Evolutionary conservation across 352 stramenopile genomes (phyloP).

Genomic region (Phytophthora pisi): DNA sequence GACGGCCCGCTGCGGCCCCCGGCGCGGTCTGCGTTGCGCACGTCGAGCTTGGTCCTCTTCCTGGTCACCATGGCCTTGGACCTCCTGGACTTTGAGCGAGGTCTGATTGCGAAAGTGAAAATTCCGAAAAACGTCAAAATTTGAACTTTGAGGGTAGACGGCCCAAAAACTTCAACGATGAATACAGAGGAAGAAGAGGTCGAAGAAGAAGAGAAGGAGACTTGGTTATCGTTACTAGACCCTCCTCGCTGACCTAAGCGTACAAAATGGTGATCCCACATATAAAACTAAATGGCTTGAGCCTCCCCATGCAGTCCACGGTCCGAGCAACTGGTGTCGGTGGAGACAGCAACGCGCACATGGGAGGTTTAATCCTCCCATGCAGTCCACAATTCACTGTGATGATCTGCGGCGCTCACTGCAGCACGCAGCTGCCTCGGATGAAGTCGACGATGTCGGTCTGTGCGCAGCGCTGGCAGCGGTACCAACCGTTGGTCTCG

Average conservation of each 20-base stretch:
- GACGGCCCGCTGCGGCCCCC: neutral
- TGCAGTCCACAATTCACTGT: neutral
- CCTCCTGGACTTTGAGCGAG: neutral
- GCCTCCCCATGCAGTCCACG: neutral
- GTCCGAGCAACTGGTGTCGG: neutral
- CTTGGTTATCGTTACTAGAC: neutral
- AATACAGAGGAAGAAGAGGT: neutral
- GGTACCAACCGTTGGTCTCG: conserved; percentile 74
- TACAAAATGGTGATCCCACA: conserved; percentile 20
- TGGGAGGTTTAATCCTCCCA: neutral
- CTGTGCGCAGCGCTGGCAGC: conserved; percentile 60
- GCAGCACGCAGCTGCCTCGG: conserved; percentile 58
- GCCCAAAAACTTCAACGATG: too few species aligned
- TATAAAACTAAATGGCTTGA: conserved; percentile 11
- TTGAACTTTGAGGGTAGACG: neutral
- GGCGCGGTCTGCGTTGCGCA: neutral
- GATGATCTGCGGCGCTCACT: conserved; percentile 31
- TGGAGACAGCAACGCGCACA: neutral
- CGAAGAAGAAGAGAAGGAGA: neutral
- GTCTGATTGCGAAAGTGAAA: neutral
- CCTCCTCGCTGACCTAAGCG: conserved; percentile 7
- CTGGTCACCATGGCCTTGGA: conserved; percentile 1
- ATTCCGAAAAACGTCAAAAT: neutral
- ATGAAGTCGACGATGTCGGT: conserved; percentile 59
- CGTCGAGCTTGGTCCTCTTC: neutral